Evolutionary conservation across 1,284 basidiomycete species (phyloP).

Genomic region (Cutaneotrichosporon curvatum): DNA sequence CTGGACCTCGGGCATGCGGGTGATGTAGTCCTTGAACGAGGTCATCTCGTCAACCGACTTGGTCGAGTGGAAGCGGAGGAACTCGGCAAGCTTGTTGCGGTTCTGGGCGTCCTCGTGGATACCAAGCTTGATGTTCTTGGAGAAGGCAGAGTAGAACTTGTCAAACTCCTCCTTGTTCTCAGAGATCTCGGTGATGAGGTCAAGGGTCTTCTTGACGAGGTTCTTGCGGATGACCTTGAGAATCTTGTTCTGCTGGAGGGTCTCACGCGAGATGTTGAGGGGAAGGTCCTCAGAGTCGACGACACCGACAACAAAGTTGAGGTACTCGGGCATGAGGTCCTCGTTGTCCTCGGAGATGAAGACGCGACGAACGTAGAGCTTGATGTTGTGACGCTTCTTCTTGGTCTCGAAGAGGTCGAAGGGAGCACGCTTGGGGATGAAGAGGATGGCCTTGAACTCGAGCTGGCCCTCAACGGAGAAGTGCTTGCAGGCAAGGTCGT

Average conservation of each 20-base stretch:
- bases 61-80: conserved; percentile 97
- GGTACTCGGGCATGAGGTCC: conserved; percentile 99
- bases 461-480: conserved; percentile 99
- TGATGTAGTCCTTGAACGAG: conserved; percentile 98
- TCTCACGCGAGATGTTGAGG: conserved; percentile 99
- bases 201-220: conserved; percentile 97
- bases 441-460: conserved; percentile 99
- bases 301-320: conserved; percentile 99
- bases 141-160: conserved; percentile 91
- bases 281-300: conserved; percentile 99
- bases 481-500: conserved; percentile 98
- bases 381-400: conserved; percentile 99
- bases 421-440: conserved; percentile 90
- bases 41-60: conserved; percentile 88
- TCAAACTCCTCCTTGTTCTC: conserved; percentile 99
- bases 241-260: conserved; percentile 99
- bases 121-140: conserved; percentile 98
- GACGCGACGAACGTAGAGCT: conserved; percentile 99
- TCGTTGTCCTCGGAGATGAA: conserved; percentile 99
- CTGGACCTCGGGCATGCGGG: conserved; percentile 98
- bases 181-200: conserved; percentile 90
- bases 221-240: conserved; percentile 79
- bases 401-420: conserved; percentile 99
- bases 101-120: conserved; percentile 99
- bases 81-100: conserved; percentile 98